A percentile compares a stretch with the other conserved stretches of the same genome.
Conservation (phyloP, 768 basidiomycete species). For the Termitomyces heimii region DNA sequence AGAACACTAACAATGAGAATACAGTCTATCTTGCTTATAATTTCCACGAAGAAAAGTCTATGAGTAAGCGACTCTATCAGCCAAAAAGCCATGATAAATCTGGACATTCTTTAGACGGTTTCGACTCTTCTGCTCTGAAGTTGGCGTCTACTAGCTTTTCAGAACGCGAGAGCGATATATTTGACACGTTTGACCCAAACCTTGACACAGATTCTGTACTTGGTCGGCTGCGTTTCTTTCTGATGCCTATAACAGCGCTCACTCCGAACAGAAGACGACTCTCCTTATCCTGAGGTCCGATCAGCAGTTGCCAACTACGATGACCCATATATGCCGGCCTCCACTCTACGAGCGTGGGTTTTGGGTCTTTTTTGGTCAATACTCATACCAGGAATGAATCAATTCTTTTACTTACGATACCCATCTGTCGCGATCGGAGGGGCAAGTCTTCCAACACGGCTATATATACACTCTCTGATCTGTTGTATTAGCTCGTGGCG, state of each 20-base stretch:
- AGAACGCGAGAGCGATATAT: constrained; percentile 20
- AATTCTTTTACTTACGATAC: constrained; percentile 72
- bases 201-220: constrained; percentile 24
- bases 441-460: constrained; percentile 24
- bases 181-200: constrained; percentile 30
- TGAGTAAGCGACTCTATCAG: constrained; percentile 16
- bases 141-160: constrained; percentile 20
- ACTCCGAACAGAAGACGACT: constrained; percentile 49
- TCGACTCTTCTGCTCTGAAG: constrained; percentile 15
- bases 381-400: constrained; percentile 68
- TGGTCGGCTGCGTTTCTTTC: constrained; percentile 2
- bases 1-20: constrained; percentile 10
- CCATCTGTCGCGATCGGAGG: constrained; percentile 57
- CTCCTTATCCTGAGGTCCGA: constrained; percentile 81
- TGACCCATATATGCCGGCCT: constrained; percentile 57
- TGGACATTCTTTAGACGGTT: constrained; percentile 11
- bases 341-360: constrained; percentile 54
- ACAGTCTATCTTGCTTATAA: constrained; percentile 18
- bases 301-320: constrained; percentile 73
- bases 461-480: not conserved
- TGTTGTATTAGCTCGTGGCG: constrained; percentile 45
- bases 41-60: constrained; percentile 24
- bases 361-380: constrained; percentile 52
- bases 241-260: not conserved
- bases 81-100: not conserved